Base-by-base conservation (phyloP, 495 filamentous ascomycete species). In the Hamigera avellanea region DNA sequence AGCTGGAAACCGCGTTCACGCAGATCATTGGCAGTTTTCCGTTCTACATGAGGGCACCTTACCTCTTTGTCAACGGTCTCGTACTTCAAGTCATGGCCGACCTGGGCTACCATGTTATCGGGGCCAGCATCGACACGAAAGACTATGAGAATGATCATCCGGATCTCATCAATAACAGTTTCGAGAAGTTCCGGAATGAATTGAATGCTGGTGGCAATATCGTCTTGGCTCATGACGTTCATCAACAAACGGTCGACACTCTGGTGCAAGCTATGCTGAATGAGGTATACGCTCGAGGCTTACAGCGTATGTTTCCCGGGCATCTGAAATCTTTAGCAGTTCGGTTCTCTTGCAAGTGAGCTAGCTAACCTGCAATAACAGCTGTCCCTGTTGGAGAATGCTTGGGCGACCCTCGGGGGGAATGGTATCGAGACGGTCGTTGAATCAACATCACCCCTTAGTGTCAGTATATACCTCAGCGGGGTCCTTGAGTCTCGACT, bases 301-400 rank as follows among this genome's bases (percentile, higher is more conserved):
- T 61, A 38, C 36, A 27, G 13, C 23, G 56, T 62, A 44, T 56
- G 35, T 29, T 15, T 16, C 19, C n/a, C 27, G 12, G 10, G 10
- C 27, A n/a, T n/a, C 25, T 26, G 12, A 26, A 12, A 26, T 26
- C 6, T 6, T 12, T 26, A 26, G 25, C 25, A 26, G 6, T 26
- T 35, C 33, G 2, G 13, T 37, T 31, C 42, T 26, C 25, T 26
- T 26, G 6, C 16, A 3, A n/a, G 41, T 44, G 35, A 52, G 52
- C 56, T 18, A 75, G 73, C 2, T 84, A 70, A 43, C 56, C 49
- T 8, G 15, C 1, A n/a, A 5, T 28, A 12, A 31, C 39, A 61
- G 60, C 48, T 41, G 81, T 85, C 23, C 82, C 83, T 23, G 70
- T 85, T 16, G 83, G 81, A 1, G 69, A 84, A 43, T 88, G 83